Percentiles rank a stretch among this genome's conserved stretches.
phyloP scores from a whole-genome alignment of 2,329 filamentous ascomycete genomes.

The Verticillium tricorpus region DNA sequence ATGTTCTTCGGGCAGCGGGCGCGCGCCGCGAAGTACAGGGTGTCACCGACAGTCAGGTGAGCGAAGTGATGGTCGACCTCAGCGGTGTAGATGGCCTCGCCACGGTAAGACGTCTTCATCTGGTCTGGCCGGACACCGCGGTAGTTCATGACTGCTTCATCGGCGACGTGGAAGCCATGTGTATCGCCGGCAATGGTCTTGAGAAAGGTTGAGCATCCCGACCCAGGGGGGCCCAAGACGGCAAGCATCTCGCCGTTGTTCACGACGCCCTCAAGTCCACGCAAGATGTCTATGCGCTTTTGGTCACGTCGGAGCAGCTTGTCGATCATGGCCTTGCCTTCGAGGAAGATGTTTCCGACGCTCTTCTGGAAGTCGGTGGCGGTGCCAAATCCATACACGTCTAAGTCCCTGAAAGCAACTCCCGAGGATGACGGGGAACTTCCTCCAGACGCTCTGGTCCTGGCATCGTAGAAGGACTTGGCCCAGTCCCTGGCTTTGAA shows the following conservation, averaged over 20 bases:
- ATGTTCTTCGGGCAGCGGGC: conserved; percentile 55
- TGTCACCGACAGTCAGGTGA: conserved; percentile 71
- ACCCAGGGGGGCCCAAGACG: conserved; percentile 63
- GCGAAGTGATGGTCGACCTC: conserved; percentile 76
- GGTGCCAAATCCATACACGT: conserved; percentile 35
- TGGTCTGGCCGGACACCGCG: conserved; percentile 65
- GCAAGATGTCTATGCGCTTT: conserved; percentile 37
- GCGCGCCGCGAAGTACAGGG: conserved; percentile 59
- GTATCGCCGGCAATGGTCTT: conserved; percentile 66
- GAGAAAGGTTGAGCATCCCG: conserved; percentile 72
- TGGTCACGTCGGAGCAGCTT: conserved; percentile 18
- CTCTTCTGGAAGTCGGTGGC: conserved; percentile 37
- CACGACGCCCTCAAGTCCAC: conserved; percentile 18
- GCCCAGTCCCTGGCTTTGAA: conserved; percentile 40
- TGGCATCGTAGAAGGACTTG: conserved; percentile 27
- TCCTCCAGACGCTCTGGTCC: conserved; percentile 18
- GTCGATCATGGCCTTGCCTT: conserved; percentile 8
- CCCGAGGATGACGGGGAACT: conserved; percentile 26
- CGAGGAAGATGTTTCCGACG: conserved; percentile 30
- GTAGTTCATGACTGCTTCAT: conserved; percentile 48
- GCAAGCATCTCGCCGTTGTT: conserved; percentile 32
- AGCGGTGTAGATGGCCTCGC: conserved; percentile 74
- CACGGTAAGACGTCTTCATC: conserved; percentile 64
- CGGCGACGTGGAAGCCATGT: conserved; percentile 11
- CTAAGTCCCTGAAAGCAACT: conserved; percentile 36